A percentile compares a stretch with the other conserved stretches of the same genome.
phyloP scores from a whole-genome alignment of 371 early-diverging fungal genomes.

The Mortierella polycephala region DNA sequence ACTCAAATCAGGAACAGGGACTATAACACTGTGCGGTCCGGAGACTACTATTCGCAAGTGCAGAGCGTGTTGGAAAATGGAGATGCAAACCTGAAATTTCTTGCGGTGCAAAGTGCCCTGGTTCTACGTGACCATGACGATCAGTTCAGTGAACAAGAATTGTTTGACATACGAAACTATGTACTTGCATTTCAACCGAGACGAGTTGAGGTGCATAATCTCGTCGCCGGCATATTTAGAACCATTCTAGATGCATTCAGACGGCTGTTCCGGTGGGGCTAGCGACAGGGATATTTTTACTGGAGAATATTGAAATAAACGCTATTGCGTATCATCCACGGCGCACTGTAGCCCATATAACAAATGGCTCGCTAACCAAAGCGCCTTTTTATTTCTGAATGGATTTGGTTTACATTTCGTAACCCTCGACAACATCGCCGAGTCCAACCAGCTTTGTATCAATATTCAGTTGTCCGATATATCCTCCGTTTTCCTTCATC shows the following conservation, averaged over 20 bases:
- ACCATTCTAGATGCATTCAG: background rate
- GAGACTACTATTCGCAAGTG: background rate
- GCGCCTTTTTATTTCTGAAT: too few relatives aligned
- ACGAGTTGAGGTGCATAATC: background rate
- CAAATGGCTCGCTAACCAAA: background rate
- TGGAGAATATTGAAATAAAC: background rate
- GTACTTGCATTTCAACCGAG: background rate
- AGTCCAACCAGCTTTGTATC: slow-evolving; percentile 42
- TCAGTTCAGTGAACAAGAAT: background rate
- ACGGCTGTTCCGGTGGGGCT: background rate
- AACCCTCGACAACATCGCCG: slow-evolving; percentile 52
- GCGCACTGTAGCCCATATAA: too few relatives aligned
- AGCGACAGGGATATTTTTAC: background rate
- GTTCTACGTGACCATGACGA: background rate
- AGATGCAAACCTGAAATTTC: background rate
- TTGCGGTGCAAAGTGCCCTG: background rate
- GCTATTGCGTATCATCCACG: background rate
- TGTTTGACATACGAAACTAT: background rate
- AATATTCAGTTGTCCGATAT: slow-evolving; percentile 48
- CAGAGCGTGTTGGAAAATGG: background rate
- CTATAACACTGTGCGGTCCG: background rate
- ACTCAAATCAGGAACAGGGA: background rate
- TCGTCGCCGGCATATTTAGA: background rate
- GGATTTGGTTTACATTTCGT: slow-evolving; percentile 25
- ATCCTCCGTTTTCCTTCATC: slow-evolving; percentile 51